A percentile compares a stretch with the other conserved stretches of the same genome.
These are phyloP conservation scores for Heterobasidion occidentale DNA, from an alignment of 1,284 basidiomycete species.

Conservation along the genomic window DNA sequence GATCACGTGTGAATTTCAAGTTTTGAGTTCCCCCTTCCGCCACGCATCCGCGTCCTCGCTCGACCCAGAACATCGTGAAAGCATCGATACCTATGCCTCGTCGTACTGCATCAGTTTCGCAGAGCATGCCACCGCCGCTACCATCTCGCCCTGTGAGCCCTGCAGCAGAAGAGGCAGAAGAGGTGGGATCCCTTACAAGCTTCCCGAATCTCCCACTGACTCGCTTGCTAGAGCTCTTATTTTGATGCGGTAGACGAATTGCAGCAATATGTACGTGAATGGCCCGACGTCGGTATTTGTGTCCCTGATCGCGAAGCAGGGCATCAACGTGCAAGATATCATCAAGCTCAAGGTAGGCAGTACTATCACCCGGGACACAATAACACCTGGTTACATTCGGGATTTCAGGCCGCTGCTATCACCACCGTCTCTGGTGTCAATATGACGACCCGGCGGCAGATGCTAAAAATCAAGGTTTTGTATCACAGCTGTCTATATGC, in stretches of 20 bases:
- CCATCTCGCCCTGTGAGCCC: conserved; percentile 30
- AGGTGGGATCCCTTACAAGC: conserved; percentile 19
- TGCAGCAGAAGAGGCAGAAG: conserved; percentile 33
- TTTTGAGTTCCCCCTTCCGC: neutral
- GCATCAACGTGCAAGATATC: conserved; percentile 92
- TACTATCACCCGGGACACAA: neutral
- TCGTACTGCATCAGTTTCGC: conserved; percentile 9
- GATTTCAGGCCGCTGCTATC: conserved; percentile 54
- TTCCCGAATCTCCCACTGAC: conserved; percentile 1
- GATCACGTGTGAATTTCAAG: neutral
- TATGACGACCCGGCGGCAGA: conserved; percentile 80
- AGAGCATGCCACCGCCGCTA: conserved; percentile 17
- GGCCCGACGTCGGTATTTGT: neutral
- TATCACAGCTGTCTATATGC: neutral
- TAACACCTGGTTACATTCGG: neutral
- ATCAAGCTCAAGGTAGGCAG: conserved; percentile 74
- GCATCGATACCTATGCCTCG: neutral
- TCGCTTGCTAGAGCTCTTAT: conserved; percentile 36
- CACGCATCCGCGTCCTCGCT: neutral
- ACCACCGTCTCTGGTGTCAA: conserved; percentile 77
- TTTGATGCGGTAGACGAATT: conserved; percentile 84
- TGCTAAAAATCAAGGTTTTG: conserved; percentile 84
- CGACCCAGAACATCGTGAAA: too few species aligned
- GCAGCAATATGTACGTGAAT: conserved; percentile 70
- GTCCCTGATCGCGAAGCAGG: conserved; percentile 34